A percentile compares a stretch with the other conserved stretches of the same genome.
These are phyloP conservation scores for Saccharomycopsis sp. DNA, from an alignment of 805 yeast genomes.

Conservation along the genomic window DNA sequence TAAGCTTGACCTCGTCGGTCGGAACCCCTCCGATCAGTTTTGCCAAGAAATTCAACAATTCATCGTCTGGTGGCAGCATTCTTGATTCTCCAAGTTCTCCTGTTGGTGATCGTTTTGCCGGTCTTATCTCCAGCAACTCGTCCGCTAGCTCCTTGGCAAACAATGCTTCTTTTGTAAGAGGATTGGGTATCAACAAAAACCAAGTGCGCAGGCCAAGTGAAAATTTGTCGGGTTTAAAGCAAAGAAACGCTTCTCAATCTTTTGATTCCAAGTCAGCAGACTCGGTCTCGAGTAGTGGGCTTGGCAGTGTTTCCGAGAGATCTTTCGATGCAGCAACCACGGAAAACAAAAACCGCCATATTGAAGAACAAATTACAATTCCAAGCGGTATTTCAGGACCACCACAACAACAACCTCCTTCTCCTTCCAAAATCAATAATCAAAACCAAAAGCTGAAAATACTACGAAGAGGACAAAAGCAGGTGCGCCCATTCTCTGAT, in stretches of 20 bases:
- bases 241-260: conserved; percentile 1
- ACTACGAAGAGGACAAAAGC: background rate
- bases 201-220: conserved; percentile 20
- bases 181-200: conserved; percentile 18
- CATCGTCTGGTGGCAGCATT: conserved; percentile 5
- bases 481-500: conserved; percentile 17
- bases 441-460: background rate
- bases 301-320: conserved; percentile 16
- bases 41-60: conserved; percentile 5
- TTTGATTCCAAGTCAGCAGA: conserved; percentile 20
- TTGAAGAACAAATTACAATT: conserved; percentile 14
- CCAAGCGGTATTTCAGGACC: conserved; percentile 7
- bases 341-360: background rate
- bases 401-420: too few relatives aligned
- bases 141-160: conserved; percentile 12
- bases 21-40: conserved; percentile 6
- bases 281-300: conserved; percentile 14
- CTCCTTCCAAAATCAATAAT: background rate
- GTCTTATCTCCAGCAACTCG: conserved; percentile 3
- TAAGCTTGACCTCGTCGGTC: conserved; percentile 2
- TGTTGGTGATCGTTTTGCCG: conserved; percentile 6
- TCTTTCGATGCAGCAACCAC: background rate
- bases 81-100: conserved; percentile 9
- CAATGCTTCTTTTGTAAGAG: conserved; percentile 19
- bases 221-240: conserved; percentile 14